A percentile compares a stretch with the other conserved stretches of the same genome.
These are phyloP conservation scores for Adansonia rubrostipa DNA, from an alignment of 441 rosid species.

Conservation along the genomic window DNA sequence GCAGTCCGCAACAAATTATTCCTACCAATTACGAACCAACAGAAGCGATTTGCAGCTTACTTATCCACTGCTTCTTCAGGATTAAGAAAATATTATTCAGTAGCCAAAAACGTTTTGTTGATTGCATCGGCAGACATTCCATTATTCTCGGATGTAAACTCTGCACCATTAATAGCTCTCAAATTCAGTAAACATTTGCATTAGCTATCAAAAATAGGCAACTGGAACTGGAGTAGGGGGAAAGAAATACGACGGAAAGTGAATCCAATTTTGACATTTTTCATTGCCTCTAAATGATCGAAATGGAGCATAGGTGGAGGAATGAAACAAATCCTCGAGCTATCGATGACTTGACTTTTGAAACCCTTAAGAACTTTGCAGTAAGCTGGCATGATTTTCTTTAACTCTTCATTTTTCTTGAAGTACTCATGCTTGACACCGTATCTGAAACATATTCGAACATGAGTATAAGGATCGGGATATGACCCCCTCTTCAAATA, in stretches of 20 bases:
- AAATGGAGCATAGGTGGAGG: background rate
- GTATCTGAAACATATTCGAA: too few relatives aligned
- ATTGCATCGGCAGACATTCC: conserved; percentile 83
- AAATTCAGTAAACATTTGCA: conserved; percentile 44
- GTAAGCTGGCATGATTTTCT: background rate
- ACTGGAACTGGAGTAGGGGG: background rate
- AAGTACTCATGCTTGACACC: too few relatives aligned
- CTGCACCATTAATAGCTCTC: conserved; percentile 66
- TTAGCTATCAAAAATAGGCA: conserved; percentile 35
- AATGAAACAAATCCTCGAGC: background rate
- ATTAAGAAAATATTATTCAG: conserved; percentile 85
- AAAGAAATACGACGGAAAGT: background rate
- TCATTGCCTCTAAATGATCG: background rate
- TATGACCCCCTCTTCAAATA: too few relatives aligned
- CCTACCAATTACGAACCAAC: conserved; percentile 95
- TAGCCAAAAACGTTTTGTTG: conserved; percentile 75
- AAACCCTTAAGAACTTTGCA: conserved; percentile 12
- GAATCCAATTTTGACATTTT: background rate
- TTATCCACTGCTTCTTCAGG: conserved; percentile 65
- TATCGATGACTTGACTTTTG: background rate
- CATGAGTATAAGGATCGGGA: too few relatives aligned
- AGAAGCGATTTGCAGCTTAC: conserved; percentile 84
- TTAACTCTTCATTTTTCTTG: too few relatives aligned
- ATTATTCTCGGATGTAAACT: conserved; percentile 58
- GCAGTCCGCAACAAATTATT: conserved; percentile 64